Percentiles rank a stretch among this genome's conserved stretches.
These are phyloP conservation scores for Solanum phureja DNA, from an alignment of 257 asterid species.

Conservation along the genomic window DNA sequence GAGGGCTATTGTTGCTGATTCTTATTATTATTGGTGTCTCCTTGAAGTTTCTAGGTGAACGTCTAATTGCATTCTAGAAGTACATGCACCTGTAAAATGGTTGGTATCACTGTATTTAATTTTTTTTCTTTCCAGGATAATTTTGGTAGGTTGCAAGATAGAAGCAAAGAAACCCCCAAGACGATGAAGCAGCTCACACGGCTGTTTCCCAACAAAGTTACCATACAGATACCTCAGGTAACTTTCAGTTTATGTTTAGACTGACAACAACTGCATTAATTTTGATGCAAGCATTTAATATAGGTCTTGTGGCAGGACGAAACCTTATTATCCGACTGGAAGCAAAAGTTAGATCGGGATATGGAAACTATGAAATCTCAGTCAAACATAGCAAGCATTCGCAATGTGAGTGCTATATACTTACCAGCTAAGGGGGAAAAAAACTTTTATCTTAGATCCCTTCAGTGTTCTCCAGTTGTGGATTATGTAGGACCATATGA, in stretches of 20 bases:
- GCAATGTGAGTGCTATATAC: constrained; percentile 38
- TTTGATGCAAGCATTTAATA: neutral
- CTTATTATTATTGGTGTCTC: neutral
- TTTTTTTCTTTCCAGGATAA: constrained; percentile 40
- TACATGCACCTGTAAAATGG: neutral
- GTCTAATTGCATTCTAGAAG: neutral
- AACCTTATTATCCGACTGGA: constrained; percentile 66
- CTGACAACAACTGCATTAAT: neutral
- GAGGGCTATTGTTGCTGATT: neutral
- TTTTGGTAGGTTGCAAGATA: constrained; percentile 73
- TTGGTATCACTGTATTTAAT: neutral
- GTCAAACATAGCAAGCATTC: constrained; percentile 63
- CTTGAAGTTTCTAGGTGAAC: neutral
- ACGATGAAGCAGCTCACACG: constrained; percentile 74
- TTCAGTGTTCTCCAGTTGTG: neutral
- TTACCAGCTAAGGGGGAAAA: neutral
- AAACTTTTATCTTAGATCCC: neutral
- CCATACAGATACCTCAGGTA: constrained; percentile 91
- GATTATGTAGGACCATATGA: neutral
- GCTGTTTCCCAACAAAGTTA: constrained; percentile 87
- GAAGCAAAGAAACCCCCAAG: constrained; percentile 80
- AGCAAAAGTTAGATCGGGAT: constrained; percentile 78
- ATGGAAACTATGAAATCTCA: constrained; percentile 74
- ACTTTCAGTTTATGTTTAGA: constrained; percentile 4
- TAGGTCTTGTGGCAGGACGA: constrained; percentile 50